Evolutionary conservation across 2,329 filamentous ascomycete genomes (phyloP).

Genomic region (Trichoderma atroviride): DNA sequence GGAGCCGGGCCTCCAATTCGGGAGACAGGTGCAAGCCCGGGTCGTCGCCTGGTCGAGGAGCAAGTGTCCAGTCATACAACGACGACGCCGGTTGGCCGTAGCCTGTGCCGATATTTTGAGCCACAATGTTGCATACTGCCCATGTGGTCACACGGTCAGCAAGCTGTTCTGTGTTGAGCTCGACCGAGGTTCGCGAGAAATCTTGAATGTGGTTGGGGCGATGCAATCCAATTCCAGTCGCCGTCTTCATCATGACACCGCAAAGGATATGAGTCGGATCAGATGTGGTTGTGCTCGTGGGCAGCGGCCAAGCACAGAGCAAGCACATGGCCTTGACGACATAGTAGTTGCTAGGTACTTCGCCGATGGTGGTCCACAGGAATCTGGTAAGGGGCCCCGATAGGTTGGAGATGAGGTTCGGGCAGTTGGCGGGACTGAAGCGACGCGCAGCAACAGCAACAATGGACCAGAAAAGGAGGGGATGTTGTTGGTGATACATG

Average conservation of each 20-base stretch:
- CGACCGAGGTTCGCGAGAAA: conserved; percentile 74
- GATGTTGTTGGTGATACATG: conserved; percentile 74
- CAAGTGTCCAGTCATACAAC: conserved; percentile 74
- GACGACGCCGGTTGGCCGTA: conserved; percentile 81
- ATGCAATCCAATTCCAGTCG: conserved; percentile 80
- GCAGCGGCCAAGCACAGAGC: conserved; percentile 79
- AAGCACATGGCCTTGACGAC: conserved; percentile 81
- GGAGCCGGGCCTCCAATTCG: conserved; percentile 68
- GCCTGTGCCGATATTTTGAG: conserved; percentile 79
- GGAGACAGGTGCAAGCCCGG: conserved; percentile 60
- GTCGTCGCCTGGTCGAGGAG: conserved; percentile 60
- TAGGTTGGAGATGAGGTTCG: conserved; percentile 66
- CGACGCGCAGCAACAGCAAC: conserved; percentile 74
- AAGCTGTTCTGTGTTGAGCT: conserved; percentile 77
- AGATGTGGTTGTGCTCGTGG: conserved; percentile 77
- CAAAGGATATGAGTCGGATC: conserved; percentile 82
- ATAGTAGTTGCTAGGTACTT: conserved; percentile 77
- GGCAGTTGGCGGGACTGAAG: conserved; percentile 59
- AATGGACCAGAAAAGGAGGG: conserved; percentile 84
- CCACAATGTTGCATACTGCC: conserved; percentile 84
- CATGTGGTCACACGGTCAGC: conserved; percentile 78
- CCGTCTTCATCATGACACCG: conserved; percentile 85
- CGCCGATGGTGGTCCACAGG: conserved; percentile 75
- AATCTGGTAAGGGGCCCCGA: conserved; percentile 70
- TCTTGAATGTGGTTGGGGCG: conserved; percentile 81